Percentiles rank a stretch among this genome's conserved stretches.
phyloP scores from a whole-genome alignment of 345 rosid species.

The Euphorbia pulcherrima region DNA sequence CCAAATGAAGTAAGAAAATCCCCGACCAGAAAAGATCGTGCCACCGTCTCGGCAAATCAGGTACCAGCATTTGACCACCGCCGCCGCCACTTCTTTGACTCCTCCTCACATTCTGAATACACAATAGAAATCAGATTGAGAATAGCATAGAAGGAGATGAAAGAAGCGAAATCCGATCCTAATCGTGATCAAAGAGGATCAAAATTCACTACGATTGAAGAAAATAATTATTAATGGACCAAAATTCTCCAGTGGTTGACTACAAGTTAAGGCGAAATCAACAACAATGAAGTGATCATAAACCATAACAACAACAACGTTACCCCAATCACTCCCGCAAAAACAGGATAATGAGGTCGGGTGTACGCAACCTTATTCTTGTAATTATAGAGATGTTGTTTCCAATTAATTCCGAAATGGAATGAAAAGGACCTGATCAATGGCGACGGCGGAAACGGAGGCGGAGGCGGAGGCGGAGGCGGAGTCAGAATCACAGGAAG shows the following conservation, averaged over 20 bases:
- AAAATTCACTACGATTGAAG: neutral
- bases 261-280: neutral
- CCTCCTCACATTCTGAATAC: constrained; percentile 54
- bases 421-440: constrained; percentile 51
- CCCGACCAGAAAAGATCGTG: constrained; percentile 90
- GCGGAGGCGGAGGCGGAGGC: constrained; percentile 38
- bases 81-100: constrained; percentile 50
- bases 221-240: neutral
- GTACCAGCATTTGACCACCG: constrained; percentile 40
- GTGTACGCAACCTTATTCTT: too few species aligned
- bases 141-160: neutral
- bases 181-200: neutral
- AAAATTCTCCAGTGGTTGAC: neutral
- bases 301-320: neutral
- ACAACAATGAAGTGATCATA: neutral
- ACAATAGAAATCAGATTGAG: neutral
- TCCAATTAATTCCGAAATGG: too few species aligned
- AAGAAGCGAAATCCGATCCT: neutral
- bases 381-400: too few species aligned
- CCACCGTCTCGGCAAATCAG: constrained; percentile 61
- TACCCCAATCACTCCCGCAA: neutral
- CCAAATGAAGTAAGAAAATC: constrained; percentile 63
- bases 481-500: constrained; percentile 47
- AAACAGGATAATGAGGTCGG: neutral
- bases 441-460: constrained; percentile 54